Evolutionary conservation across 768 basidiomycete species (phyloP).

Genomic region (Grammothele lineata): DNA sequence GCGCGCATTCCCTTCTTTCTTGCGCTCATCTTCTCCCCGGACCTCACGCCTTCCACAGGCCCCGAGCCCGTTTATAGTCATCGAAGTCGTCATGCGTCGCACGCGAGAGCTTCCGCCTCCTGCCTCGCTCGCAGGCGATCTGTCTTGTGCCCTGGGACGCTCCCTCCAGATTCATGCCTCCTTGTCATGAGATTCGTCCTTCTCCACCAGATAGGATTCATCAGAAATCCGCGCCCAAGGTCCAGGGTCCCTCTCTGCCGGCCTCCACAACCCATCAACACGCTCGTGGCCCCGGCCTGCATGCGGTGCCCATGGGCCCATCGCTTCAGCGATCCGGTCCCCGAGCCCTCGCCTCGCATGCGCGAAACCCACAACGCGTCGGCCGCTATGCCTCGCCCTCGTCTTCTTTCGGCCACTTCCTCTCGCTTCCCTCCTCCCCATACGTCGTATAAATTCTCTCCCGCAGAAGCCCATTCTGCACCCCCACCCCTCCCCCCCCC

Average conservation of each 20-base stretch:
- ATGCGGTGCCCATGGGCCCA: not conserved
- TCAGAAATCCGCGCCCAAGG: too few species aligned
- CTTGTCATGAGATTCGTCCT: not conserved
- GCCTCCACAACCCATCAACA: too few species aligned
- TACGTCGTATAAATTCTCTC: not conserved
- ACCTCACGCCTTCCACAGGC: not conserved
- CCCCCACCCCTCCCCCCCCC: conserved; percentile 3
- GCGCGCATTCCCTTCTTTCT: conserved; percentile 1
- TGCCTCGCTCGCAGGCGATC: not conserved
- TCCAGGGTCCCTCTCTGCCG: too few species aligned
- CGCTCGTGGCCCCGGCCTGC: not conserved
- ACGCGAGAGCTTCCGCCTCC: not conserved
- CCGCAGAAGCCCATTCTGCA: not conserved
- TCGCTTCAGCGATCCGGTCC: not conserved
- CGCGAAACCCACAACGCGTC: not conserved
- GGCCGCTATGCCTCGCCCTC: not conserved
- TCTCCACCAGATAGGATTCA: not conserved
- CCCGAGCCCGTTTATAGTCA: conserved; percentile 1
- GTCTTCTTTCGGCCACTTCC: not conserved
- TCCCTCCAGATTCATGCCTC: not conserved
- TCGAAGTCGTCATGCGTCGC: conserved; percentile 7
- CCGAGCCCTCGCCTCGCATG: not conserved
- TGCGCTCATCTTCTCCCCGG: not conserved
- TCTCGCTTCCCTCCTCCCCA: not conserved
- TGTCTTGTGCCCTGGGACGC: not conserved